phyloP scores from a whole-genome alignment of 2,329 filamentous ascomycete species.

The Stromatinia cepivora region DNA sequence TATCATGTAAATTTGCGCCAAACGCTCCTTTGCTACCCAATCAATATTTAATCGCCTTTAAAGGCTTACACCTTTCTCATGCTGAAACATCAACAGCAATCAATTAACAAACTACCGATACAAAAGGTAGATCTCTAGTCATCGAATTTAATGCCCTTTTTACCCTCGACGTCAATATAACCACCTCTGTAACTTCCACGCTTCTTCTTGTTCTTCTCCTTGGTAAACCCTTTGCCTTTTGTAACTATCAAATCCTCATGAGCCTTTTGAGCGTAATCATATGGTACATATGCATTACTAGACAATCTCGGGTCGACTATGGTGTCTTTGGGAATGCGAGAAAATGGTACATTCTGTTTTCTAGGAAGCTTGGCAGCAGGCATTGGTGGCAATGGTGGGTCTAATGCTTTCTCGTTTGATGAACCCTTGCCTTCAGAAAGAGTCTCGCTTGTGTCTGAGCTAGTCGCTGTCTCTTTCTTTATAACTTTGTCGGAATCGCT shows the following conservation, averaged over 20 bases:
- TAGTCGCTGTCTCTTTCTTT: slow-evolving; percentile 43
- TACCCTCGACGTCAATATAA: slow-evolving; percentile 75
- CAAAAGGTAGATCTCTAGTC: slow-evolving; percentile 55
- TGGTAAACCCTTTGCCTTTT: slow-evolving; percentile 95
- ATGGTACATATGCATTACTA: slow-evolving; percentile 78
- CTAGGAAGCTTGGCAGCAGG: slow-evolving; percentile 43
- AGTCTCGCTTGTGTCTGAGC: slow-evolving; percentile 40
- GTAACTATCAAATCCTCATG: slow-evolving; percentile 87
- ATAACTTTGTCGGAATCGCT: slow-evolving; percentile 49
- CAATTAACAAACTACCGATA: not conserved
- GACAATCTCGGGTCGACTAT: slow-evolving; percentile 67
- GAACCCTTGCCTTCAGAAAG: slow-evolving; percentile 38
- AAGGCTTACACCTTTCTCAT: slow-evolving; percentile 8
- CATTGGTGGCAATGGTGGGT: slow-evolving; percentile 41
- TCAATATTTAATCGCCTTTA: slow-evolving; percentile 1
- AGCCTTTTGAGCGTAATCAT: slow-evolving; percentile 87
- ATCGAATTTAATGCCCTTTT: slow-evolving; percentile 92
- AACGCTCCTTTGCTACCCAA: slow-evolving; percentile 23
- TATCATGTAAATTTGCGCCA: slow-evolving; percentile 20
- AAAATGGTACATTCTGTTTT: slow-evolving; percentile 70
- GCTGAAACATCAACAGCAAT: not conserved
- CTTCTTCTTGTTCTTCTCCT: slow-evolving; percentile 99
- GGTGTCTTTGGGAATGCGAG: slow-evolving; percentile 69
- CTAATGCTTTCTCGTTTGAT: slow-evolving; percentile 32
- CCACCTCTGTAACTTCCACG: slow-evolving; percentile 88